Percentiles rank a stretch among this genome's conserved stretches.
Evolutionary conservation across 2,329 filamentous ascomycete species (phyloP).

Genomic region (Monascus ruber): DNA sequence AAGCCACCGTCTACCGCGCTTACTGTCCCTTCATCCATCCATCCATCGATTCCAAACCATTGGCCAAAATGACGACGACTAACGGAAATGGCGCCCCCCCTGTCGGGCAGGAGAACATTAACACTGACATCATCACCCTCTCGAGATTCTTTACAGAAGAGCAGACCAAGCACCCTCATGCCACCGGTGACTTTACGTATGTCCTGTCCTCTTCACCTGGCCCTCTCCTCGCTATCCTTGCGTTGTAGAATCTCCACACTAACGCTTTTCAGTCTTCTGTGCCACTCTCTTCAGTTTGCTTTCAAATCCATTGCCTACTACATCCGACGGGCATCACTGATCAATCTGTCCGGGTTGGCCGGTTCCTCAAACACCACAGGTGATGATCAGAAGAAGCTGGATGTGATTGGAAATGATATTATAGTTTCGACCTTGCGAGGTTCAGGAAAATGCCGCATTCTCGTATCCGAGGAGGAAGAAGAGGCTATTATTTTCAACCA

Average conservation of each 20-base stretch:
- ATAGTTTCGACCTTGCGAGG: conserved; percentile 94
- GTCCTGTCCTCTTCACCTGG: conserved; percentile 20
- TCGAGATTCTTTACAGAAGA: conserved; percentile 94
- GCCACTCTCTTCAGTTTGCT: conserved; percentile 95
- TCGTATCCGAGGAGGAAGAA: conserved; percentile 98
- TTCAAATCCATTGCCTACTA: conserved; percentile 99
- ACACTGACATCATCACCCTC: conserved; percentile 91
- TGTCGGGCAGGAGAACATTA: conserved; percentile 63
- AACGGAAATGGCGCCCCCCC: conserved; percentile 39
- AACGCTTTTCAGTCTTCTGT: conserved; percentile 57
- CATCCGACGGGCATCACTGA: conserved; percentile 87
- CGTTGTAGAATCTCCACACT: not conserved
- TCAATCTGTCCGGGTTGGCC: conserved; percentile 90
- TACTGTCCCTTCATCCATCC: conserved; percentile 1
- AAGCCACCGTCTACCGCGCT: conserved; percentile 1
- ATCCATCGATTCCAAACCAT: conserved; percentile 1
- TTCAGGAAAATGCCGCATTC: conserved; percentile 75
- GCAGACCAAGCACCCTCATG: conserved; percentile 83
- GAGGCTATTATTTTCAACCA: conserved; percentile 76
- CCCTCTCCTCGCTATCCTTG: not conserved
- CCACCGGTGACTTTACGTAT: conserved; percentile 97
- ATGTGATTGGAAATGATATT: conserved; percentile 96
- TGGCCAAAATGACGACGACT: conserved; percentile 23
- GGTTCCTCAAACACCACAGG: conserved; percentile 91
- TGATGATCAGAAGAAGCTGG: conserved; percentile 98